A percentile compares a stretch with the other conserved stretches of the same genome.
phyloP scores from a whole-genome alignment of 2,329 filamentous ascomycete species.

The Zymoseptoria brevis region DNA sequence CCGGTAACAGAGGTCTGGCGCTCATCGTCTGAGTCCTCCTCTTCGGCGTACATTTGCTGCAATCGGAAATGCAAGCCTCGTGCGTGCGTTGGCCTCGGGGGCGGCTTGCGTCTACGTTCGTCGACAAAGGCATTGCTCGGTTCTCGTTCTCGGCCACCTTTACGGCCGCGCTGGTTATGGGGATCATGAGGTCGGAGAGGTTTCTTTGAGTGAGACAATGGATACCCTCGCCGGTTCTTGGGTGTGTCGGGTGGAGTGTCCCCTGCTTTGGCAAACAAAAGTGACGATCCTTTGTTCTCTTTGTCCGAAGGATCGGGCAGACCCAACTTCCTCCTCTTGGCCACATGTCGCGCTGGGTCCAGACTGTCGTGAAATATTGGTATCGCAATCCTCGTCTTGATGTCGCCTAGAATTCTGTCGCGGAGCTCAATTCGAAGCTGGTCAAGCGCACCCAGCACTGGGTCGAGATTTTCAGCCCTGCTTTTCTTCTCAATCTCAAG shows the following conservation, averaged over 20 bases:
- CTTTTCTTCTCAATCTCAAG: conserved; percentile 84
- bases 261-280: conserved; percentile 42
- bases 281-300: conserved; percentile 47
- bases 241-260: conserved; percentile 61
- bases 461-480: conserved; percentile 79
- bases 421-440: conserved; percentile 71
- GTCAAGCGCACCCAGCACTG: conserved; percentile 75
- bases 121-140: conserved; percentile 42
- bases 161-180: conserved; percentile 32
- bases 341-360: conserved; percentile 69
- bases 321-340: conserved; percentile 72
- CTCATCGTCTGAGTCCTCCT: conserved; percentile 75
- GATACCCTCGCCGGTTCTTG: conserved; percentile 37
- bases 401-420: conserved; percentile 80
- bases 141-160: conserved; percentile 28
- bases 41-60: conserved; percentile 64
- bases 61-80: conserved; percentile 76
- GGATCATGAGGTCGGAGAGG: conserved; percentile 39
- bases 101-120: conserved; percentile 50
- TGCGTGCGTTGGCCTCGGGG: conserved; percentile 52
- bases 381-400: conserved; percentile 78
- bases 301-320: conserved; percentile 57
- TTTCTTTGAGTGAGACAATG: conserved; percentile 31
- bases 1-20: conserved; percentile 53
- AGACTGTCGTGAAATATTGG: conserved; percentile 74